Conservation (phyloP, 192 early-diverging fungal genomes). For the Podila verticillata region DNA sequence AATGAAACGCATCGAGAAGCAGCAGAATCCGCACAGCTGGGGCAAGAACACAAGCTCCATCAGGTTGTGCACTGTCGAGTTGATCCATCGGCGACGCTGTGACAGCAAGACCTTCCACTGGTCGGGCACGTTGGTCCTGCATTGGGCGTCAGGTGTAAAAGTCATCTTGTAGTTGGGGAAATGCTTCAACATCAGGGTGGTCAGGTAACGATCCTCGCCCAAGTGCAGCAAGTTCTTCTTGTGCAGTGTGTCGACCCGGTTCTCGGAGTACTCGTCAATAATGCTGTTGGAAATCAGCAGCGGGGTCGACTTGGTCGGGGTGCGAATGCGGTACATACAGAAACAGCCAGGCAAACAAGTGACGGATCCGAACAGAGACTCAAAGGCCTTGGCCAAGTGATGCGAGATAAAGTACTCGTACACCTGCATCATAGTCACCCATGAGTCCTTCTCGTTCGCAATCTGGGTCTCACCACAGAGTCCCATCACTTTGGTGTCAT, state of each 20-base stretch:
- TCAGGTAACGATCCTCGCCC: slow-evolving; percentile 98
- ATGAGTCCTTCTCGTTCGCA: slow-evolving; percentile 91
- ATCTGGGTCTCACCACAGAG: slow-evolving; percentile 96
- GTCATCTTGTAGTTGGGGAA: slow-evolving; percentile 96
- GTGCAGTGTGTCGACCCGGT: slow-evolving; percentile 96
- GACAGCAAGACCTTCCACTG: slow-evolving; percentile 93
- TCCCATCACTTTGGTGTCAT: slow-evolving; percentile 93
- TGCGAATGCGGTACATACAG: slow-evolving; percentile 97
- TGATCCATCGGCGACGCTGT: slow-evolving; percentile 99
- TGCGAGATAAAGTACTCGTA: slow-evolving; percentile 99
- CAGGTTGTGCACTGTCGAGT: slow-evolving; percentile 99
- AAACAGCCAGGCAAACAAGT: slow-evolving; percentile 99
- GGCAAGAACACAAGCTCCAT: slow-evolving; percentile 93
- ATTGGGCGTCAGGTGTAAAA: slow-evolving; percentile 93
- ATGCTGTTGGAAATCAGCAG: slow-evolving; percentile 89
- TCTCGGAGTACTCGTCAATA: slow-evolving; percentile 94
- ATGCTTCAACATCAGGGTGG: slow-evolving; percentile 95
- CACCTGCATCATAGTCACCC: slow-evolving; percentile 99
- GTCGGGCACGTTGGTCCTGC: slow-evolving; percentile 95
- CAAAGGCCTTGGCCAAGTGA: slow-evolving; percentile 96
- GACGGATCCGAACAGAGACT: slow-evolving; percentile 96
- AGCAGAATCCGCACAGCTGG: slow-evolving; percentile 96
- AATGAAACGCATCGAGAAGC: slow-evolving; percentile 97
- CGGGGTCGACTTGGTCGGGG: slow-evolving; percentile 88
- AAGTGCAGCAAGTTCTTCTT: slow-evolving; percentile 98